Base-by-base conservation (phyloP, 2,329 filamentous ascomycete genomes). In the Ascochyta pisi region DNA sequence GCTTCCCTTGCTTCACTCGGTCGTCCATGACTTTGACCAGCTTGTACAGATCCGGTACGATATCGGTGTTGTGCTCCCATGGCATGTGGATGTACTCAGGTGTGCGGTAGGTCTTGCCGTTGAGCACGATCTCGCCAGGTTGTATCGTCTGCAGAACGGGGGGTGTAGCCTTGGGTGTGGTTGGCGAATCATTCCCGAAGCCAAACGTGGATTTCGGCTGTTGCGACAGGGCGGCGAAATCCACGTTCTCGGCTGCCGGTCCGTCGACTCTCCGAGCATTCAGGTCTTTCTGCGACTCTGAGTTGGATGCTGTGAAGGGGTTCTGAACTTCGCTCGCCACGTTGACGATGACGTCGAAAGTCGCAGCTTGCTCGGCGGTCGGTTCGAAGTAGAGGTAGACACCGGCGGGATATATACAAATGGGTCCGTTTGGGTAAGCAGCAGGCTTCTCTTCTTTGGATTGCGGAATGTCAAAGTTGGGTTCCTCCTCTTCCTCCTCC, bases 41-140 rank as follows among this genome's bases (percentile, higher is more conserved):
- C 42, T 80, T 81, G 81, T 91, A 86, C 19, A 95, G 78, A 71
- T 95, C 91, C 5, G 86, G 85, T 1, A 90, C 86, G 63, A 96
- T 94, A 57, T 95, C 89, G 0, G 90, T 94, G 75, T 94, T 93
- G 77, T 95, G 91, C 58, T 95, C 91, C 91, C 91, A 95, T 1
- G 86, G 89, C 67, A 95, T 88, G 71, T 96, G 91, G 15, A 95
- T 90, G 67, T 96, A 96, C 73, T 96, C 91, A 0, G 91, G 91
- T 41, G 80, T 83, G 34, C 74, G 74, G 42, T 65, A 63, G 6
- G 58, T 60, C 43, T 67, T 68, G 45, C 66, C 68, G 23, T 70
- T 61, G 15, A 70, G 61, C 10, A 64, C 49, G 24, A 65, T 55
- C 37, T 73, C 65, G 8, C 64, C 54, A n/a, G 70, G 65, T 27